A percentile compares a stretch with the other conserved stretches of the same genome.
These are phyloP conservation scores for Colletotrichum chlorophyti DNA, from an alignment of 2,329 filamentous ascomycete species.

Conservation along the genomic window DNA sequence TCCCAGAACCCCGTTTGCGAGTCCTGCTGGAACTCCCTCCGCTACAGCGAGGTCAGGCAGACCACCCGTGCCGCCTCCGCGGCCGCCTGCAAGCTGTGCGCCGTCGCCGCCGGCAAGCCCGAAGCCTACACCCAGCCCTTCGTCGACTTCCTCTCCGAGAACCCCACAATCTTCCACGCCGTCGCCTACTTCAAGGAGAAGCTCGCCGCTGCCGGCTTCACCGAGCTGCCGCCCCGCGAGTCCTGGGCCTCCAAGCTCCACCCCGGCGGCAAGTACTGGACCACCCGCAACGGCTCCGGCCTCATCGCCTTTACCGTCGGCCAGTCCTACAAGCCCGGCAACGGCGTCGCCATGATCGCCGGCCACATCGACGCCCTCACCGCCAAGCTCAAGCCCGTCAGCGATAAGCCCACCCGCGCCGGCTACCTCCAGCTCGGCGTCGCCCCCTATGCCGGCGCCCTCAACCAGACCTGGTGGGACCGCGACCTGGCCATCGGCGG, in stretches of 20 bases:
- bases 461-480: conserved; percentile 97
- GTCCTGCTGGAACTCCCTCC: conserved; percentile 29
- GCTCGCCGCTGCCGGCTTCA: conserved; percentile 75
- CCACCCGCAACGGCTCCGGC: conserved; percentile 83
- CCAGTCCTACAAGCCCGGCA: conserved; percentile 79
- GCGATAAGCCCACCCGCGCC: conserved; percentile 80
- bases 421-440: conserved; percentile 91
- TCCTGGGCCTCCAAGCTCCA: conserved; percentile 77
- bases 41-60: conserved; percentile 24
- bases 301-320: conserved; percentile 88
- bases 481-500: conserved; percentile 91
- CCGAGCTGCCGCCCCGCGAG: conserved; percentile 79
- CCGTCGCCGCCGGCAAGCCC: conserved; percentile 51
- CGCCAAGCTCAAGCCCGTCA: conserved; percentile 89
- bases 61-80: conserved; percentile 25
- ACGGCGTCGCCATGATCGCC: conserved; percentile 86
- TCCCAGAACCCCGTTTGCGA: conserved; percentile 38
- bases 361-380: conserved; percentile 94
- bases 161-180: conserved; percentile 93
- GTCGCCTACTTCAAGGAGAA: conserved; percentile 80
- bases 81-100: conserved; percentile 44
- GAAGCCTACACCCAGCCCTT: conserved; percentile 83
- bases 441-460: conserved; percentile 86
- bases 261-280: conserved; percentile 87
- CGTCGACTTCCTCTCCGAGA: conserved; percentile 83